Percentiles rank a stretch among this genome's conserved stretches.
Evolutionary conservation across 441 rosid genomes (phyloP).

Genomic region (Capsella rubella): DNA sequence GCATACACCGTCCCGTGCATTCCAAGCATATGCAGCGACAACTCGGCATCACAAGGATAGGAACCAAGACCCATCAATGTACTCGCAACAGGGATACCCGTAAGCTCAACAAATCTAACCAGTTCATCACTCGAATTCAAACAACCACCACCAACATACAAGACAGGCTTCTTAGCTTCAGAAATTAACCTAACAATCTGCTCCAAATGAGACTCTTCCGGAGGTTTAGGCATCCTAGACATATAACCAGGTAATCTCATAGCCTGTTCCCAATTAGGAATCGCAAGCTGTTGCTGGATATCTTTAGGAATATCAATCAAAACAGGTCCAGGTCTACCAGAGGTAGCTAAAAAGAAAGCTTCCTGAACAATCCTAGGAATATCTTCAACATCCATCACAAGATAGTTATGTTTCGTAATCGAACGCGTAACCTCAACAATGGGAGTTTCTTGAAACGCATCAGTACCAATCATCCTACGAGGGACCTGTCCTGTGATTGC

Average conservation of each 20-base stretch:
- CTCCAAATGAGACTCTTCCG: conserved; percentile 57
- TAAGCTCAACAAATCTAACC: conserved; percentile 76
- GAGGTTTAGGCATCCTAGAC: conserved; percentile 81
- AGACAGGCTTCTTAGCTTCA: conserved; percentile 82
- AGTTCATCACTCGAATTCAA: conserved; percentile 87
- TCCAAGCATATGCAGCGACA: conserved; percentile 91
- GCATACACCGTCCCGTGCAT: conserved; percentile 99
- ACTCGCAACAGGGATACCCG: conserved; percentile 95
- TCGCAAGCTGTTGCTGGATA: conserved; percentile 85
- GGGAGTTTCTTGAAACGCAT: conserved; percentile 95
- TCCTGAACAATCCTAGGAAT: conserved; percentile 82
- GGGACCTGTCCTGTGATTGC: conserved; percentile 98
- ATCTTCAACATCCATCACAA: conserved; percentile 87
- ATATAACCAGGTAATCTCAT: conserved; percentile 73
- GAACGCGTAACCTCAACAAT: conserved; percentile 96
- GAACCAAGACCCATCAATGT: conserved; percentile 97
- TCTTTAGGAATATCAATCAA: conserved; percentile 92
- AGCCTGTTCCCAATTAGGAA: conserved; percentile 74
- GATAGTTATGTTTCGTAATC: conserved; percentile 86
- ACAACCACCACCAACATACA: conserved; percentile 98
- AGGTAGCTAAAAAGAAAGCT: conserved; percentile 84
- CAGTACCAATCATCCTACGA: conserved; percentile 91
- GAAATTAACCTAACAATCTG: conserved; percentile 83
- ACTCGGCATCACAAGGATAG: conserved; percentile 62
- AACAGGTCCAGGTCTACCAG: conserved; percentile 90